phyloP scores from a whole-genome alignment of 2,329 filamentous ascomycete genomes.

The Elsinoe perseae region DNA sequence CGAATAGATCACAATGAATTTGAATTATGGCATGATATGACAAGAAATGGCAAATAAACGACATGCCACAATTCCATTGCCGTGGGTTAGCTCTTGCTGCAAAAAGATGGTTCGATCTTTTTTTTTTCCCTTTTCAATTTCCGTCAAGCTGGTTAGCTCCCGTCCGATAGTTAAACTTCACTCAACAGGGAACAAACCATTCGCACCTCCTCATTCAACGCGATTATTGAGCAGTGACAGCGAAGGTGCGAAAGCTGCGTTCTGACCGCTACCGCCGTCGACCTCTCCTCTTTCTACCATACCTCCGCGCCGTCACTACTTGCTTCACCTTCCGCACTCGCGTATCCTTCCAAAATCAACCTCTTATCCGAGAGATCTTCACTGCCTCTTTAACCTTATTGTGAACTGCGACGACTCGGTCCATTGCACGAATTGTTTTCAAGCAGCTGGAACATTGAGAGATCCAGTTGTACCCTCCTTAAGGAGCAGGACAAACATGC shows the following conservation, averaged over 20 bases:
- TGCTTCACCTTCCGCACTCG: not conserved
- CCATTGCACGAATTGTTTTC: too few species aligned
- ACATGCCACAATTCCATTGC: not conserved
- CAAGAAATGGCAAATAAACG: too few species aligned
- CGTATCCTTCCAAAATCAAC: not conserved
- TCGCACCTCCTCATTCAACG: not conserved
- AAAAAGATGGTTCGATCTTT: slow-evolving; percentile 1
- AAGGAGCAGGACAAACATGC: not conserved
- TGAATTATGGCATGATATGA: too few species aligned
- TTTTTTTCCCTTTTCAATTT: not conserved
- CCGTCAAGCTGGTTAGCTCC: slow-evolving; percentile 1
- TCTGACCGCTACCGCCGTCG: too few species aligned
- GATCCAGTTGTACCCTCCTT: not conserved
- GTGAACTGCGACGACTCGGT: not conserved
- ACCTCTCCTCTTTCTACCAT: not conserved
- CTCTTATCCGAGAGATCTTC: not conserved
- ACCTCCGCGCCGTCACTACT: not conserved
- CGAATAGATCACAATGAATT: not conserved
- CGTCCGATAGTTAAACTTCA: not conserved
- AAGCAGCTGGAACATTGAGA: too few species aligned
- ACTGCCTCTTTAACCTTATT: not conserved
- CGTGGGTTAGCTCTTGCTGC: not conserved
- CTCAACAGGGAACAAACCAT: slow-evolving; percentile 4
- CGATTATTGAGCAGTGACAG: too few species aligned
- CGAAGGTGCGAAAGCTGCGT: too few species aligned